phyloP scores from a whole-genome alignment of 1,284 basidiomycete species.

The Coniferiporia weirii region DNA sequence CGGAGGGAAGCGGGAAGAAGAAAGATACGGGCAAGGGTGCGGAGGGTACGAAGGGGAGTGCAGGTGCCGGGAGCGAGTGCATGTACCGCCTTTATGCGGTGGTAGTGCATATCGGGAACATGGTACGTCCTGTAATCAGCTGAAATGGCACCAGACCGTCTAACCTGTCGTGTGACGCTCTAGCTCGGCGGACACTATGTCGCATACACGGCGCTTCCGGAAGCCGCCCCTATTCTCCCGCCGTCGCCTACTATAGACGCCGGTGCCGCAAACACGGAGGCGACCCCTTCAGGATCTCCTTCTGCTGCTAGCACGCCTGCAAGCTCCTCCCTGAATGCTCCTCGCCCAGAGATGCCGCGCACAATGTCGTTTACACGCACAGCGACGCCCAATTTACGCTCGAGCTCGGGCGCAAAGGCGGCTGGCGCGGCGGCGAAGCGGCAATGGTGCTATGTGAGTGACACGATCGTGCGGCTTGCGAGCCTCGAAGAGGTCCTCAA shows the following conservation, averaged over 20 bases:
- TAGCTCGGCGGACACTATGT: conserved; percentile 84
- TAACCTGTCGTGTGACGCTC: not conserved
- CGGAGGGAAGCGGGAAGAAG: conserved; percentile 22
- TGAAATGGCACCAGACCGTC: conserved; percentile 15
- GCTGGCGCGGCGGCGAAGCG: conserved; percentile 32
- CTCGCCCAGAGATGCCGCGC: conserved; percentile 18
- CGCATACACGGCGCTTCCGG: conserved; percentile 65
- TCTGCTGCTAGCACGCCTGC: conserved; percentile 18
- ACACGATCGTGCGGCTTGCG: conserved; percentile 74
- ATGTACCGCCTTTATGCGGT: conserved; percentile 78
- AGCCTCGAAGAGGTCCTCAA: conserved; percentile 84
- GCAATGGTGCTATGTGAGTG: conserved; percentile 89
- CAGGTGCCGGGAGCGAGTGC: conserved; percentile 42
- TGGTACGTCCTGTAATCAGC: conserved; percentile 46
- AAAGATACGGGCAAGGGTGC: conserved; percentile 16
- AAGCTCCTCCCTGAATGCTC: conserved; percentile 5
- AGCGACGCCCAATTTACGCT: not conserved
- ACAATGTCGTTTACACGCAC: conserved; percentile 17
- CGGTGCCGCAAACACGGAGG: not conserved
- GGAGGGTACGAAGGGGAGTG: conserved; percentile 17
- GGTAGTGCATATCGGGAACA: conserved; percentile 87
- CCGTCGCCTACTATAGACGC: not conserved
- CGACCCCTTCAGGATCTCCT: conserved; percentile 18
- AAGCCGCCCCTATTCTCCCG: conserved; percentile 6
- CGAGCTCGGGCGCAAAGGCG: not conserved